Percentiles rank a stretch among this genome's conserved stretches.
Evolutionary conservation across 2,329 filamentous ascomycete genomes (phyloP).

Genomic region (Colletotrichum euphorbiae): DNA sequence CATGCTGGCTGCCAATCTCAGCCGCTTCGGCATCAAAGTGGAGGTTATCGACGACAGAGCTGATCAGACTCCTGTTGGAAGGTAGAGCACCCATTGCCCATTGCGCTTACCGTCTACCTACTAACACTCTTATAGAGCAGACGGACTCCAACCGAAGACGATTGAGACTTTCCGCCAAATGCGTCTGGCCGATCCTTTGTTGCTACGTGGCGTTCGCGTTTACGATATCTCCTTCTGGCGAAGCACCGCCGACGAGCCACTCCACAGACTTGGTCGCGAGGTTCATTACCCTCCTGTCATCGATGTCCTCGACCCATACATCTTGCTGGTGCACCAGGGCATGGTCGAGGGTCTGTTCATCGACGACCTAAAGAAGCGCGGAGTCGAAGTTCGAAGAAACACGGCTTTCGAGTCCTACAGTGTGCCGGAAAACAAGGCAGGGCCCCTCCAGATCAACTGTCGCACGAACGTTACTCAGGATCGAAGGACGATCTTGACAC

Average conservation of each 20-base stretch:
- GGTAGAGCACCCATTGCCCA: constrained; percentile 46
- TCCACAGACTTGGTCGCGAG: constrained; percentile 73
- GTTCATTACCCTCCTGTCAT: constrained; percentile 75
- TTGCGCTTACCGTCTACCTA: not conserved
- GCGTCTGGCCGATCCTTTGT: constrained; percentile 74
- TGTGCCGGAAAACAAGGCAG: constrained; percentile 55
- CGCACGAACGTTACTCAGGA: constrained; percentile 64
- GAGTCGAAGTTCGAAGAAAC: constrained; percentile 71
- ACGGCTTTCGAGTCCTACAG: constrained; percentile 72
- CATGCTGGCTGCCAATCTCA: constrained; percentile 67
- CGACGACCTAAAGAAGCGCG: constrained; percentile 74
- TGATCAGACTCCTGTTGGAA: constrained; percentile 74
- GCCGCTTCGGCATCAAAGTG: constrained; percentile 73
- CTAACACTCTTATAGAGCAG: constrained; percentile 59
- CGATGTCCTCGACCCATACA: constrained; percentile 68
- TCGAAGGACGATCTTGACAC: constrained; percentile 63
- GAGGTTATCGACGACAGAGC: constrained; percentile 76
- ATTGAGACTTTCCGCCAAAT: constrained; percentile 82
- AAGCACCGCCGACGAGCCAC: constrained; percentile 59
- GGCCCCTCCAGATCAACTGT: constrained; percentile 63
- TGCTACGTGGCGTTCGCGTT: constrained; percentile 75
- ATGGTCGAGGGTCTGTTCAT: constrained; percentile 80
- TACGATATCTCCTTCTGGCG: constrained; percentile 83
- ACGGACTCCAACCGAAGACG: constrained; percentile 81
- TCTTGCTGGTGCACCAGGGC: constrained; percentile 75